Percentiles rank a stretch among this genome's conserved stretches.
phyloP scores from a whole-genome alignment of 2,329 filamentous ascomycete genomes.

The Coniella lustricola region DNA sequence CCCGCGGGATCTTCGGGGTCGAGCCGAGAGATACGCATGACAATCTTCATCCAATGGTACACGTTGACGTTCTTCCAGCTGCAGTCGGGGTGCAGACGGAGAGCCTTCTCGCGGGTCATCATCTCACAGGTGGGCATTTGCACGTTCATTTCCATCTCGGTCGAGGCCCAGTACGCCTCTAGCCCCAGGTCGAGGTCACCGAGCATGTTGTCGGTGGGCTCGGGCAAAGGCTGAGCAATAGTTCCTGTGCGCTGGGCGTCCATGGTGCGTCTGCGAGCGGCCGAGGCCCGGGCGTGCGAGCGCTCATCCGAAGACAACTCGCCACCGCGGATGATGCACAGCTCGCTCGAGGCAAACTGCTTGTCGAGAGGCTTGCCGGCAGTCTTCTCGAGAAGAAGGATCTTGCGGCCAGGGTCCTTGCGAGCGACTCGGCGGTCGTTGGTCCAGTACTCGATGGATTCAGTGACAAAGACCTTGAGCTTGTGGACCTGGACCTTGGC shows the following conservation, averaged over 20 bases:
- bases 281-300: constrained; percentile 39
- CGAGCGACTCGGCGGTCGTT: constrained; percentile 78
- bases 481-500: constrained; percentile 92
- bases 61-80: constrained; percentile 93
- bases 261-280: constrained; percentile 44
- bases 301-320: constrained; percentile 54
- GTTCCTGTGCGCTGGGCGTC: constrained; percentile 40
- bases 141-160: constrained; percentile 90
- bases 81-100: constrained; percentile 76
- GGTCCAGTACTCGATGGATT: constrained; percentile 87
- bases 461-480: constrained; percentile 84
- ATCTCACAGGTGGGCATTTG: constrained; percentile 83
- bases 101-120: constrained; percentile 64
- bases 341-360: constrained; percentile 66
- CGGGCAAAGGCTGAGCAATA: constrained; percentile 37
- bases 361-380: constrained; percentile 70
- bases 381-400: constrained; percentile 80
- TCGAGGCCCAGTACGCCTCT: constrained; percentile 74
- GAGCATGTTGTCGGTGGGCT: constrained; percentile 62
- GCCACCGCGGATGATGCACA: constrained; percentile 72
- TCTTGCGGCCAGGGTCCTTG: constrained; percentile 76
- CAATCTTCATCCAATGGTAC: constrained; percentile 96
- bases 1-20: constrained; percentile 68
- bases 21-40: constrained; percentile 81
- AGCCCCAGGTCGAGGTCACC: constrained; percentile 67